Evolutionary conservation across 1,139 yeast species (phyloP).

Genomic region (Zygoascus meyerae): DNA sequence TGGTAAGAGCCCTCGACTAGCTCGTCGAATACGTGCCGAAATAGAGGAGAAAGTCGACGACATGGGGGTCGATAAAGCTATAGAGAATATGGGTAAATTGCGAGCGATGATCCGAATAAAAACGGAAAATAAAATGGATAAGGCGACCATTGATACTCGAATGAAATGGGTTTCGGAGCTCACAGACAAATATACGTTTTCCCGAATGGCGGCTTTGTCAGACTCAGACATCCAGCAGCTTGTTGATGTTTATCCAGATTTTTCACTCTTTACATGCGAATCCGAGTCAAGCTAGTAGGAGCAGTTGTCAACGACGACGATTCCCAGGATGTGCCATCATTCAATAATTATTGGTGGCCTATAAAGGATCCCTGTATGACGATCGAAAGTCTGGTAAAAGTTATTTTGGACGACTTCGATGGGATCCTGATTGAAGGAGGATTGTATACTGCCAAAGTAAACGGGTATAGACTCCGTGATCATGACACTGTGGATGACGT

Average conservation of each 20-base stretch:
- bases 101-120: conserved; percentile 47
- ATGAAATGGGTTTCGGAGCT: conserved; percentile 69
- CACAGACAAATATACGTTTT: conserved; percentile 55
- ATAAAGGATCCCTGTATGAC: conserved; percentile 1
- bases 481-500: conserved; percentile 10
- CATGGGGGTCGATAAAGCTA: conserved; percentile 42
- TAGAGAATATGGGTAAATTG: conserved; percentile 56
- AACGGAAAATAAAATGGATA: conserved; percentile 41
- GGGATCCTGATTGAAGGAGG: background rate
- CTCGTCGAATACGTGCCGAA: conserved; percentile 56
- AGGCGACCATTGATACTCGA: conserved; percentile 50
- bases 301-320: background rate
- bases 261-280: conserved; percentile 5
- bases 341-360: conserved; percentile 10
- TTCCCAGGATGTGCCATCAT: background rate
- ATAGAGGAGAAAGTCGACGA: conserved; percentile 41
- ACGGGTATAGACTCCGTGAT: background rate
- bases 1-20: conserved; percentile 75
- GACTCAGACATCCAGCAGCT: conserved; percentile 25
- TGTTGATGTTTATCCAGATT: conserved; percentile 24
- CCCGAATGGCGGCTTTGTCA: conserved; percentile 49
- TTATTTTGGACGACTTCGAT: conserved; percentile 1
- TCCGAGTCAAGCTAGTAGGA: background rate
- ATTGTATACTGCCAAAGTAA: conserved; percentile 2
- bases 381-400: background rate